Evolutionary conservation across 192 early-diverging fungal species (phyloP).

Genomic region (Coemansia sp.): DNA sequence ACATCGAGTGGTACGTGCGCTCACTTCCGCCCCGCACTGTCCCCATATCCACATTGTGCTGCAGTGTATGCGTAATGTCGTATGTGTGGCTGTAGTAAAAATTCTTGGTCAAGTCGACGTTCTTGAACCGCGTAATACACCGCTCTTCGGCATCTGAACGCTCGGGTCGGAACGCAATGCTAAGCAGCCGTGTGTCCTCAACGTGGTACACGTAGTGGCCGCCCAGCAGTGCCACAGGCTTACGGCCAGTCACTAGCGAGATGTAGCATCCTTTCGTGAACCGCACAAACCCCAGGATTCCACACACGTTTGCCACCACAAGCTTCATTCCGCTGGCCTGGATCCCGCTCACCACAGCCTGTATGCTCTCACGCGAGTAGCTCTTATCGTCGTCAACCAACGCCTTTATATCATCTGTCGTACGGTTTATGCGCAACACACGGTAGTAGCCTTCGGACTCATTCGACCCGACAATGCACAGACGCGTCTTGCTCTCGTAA

Average conservation of each 20-base stretch:
- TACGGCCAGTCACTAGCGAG: constrained; percentile 75
- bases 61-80: constrained; percentile 88
- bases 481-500: constrained; percentile 85
- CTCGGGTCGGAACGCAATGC: constrained; percentile 67
- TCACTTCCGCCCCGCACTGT: background rate
- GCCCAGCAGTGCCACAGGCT: constrained; percentile 86
- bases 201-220: constrained; percentile 96
- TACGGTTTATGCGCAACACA: constrained; percentile 88
- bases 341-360: constrained; percentile 74
- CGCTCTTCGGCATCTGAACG: constrained; percentile 72
- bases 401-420: constrained; percentile 56
- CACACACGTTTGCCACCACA: constrained; percentile 26
- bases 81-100: constrained; percentile 98
- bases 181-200: constrained; percentile 79
- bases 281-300: constrained; percentile 69
- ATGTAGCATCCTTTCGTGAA: constrained; percentile 95
- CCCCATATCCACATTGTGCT: constrained; percentile 62
- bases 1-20: constrained; percentile 73
- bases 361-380: constrained; percentile 68
- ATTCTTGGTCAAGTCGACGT: constrained; percentile 90
- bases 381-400: constrained; percentile 80
- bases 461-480: constrained; percentile 82
- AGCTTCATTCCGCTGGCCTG: constrained; percentile 61
- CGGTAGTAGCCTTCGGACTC: constrained; percentile 70
- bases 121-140: constrained; percentile 82